phyloP scores from a whole-genome alignment of 768 basidiomycete species.

The Psilocybe sp. region DNA sequence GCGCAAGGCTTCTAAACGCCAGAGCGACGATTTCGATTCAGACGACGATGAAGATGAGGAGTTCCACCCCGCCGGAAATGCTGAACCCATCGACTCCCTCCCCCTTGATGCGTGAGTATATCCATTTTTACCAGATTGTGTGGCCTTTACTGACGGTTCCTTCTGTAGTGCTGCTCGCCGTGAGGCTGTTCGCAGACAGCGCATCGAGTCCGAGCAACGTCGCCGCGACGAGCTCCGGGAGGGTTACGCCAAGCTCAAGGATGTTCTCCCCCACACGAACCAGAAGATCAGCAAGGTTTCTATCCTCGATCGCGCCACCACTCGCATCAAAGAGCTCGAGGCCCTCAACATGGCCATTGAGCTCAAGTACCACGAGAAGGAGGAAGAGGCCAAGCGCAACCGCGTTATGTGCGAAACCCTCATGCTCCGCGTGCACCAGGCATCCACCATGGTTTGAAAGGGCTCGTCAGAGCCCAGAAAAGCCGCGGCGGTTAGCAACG shows the following conservation, averaged over 20 bases:
- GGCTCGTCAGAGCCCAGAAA: too few species aligned
- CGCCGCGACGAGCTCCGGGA: conserved; percentile 91
- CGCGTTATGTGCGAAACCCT: conserved; percentile 86
- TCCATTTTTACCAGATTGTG: conserved; percentile 1
- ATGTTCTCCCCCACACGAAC: conserved; percentile 84
- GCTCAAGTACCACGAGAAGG: conserved; percentile 59
- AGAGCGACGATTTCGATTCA: conserved; percentile 54
- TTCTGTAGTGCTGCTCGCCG: conserved; percentile 49
- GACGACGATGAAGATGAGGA: conserved; percentile 74
- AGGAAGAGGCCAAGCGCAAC: conserved; percentile 78
- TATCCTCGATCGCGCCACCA: conserved; percentile 13
- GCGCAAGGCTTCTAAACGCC: conserved; percentile 32
- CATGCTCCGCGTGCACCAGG: conserved; percentile 53
- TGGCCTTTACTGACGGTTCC: neutral
- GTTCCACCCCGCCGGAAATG: conserved; percentile 51
- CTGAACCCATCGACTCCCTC: conserved; percentile 45
- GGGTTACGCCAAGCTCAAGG: conserved; percentile 88
- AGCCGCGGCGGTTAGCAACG: too few species aligned
- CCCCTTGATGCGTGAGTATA: conserved; percentile 39
- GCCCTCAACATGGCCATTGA: conserved; percentile 74
- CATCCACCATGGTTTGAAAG: too few species aligned
- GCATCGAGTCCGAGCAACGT: conserved; percentile 92
- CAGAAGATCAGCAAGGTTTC: conserved; percentile 94
- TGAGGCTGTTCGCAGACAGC: conserved; percentile 87
- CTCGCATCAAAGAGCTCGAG: conserved; percentile 62